Conservation (phyloP, 352 stramenopile genomes). For the Phytophthora cactorum region DNA sequence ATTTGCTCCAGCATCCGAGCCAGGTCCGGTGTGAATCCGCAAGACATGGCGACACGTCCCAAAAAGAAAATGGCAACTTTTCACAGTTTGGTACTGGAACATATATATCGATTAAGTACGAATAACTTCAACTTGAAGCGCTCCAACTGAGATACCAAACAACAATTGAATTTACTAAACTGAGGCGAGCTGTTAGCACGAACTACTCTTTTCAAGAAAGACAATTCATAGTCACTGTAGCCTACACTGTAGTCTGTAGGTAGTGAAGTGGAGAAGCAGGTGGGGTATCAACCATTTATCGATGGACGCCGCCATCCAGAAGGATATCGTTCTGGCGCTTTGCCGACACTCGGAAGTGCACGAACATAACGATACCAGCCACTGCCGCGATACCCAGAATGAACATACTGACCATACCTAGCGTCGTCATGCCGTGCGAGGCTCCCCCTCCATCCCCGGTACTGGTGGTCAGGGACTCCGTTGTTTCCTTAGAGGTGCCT, state of each 20-base stretch:
- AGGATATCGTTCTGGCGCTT: slow-evolving; percentile 68
- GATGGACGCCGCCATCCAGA: slow-evolving; percentile 45
- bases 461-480: slow-evolving; percentile 23
- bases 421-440: slow-evolving; percentile 40
- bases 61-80: too few relatives aligned
- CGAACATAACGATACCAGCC: slow-evolving; percentile 55
- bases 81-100: too few relatives aligned
- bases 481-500: slow-evolving; percentile 7
- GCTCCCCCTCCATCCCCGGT: slow-evolving; percentile 12
- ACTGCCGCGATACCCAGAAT: slow-evolving; percentile 56
- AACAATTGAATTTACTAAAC: slow-evolving; percentile 19
- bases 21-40: slow-evolving; percentile 69
- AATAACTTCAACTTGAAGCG: slow-evolving; percentile 11
- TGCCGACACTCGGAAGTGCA: slow-evolving; percentile 68
- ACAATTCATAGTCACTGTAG: slow-evolving; percentile 11
- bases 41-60: slow-evolving; percentile 51
- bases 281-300: neutral
- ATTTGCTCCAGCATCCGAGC: slow-evolving; percentile 73
- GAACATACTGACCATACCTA: slow-evolving; percentile 57
- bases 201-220: neutral
- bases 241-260: neutral
- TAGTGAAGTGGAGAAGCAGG: neutral
- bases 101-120: slow-evolving; percentile 5
- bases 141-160: neutral
- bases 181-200: slow-evolving; percentile 7